Evolutionary conservation across 257 asterid species (phyloP).

Genomic region (Catharanthus roseus): DNA sequence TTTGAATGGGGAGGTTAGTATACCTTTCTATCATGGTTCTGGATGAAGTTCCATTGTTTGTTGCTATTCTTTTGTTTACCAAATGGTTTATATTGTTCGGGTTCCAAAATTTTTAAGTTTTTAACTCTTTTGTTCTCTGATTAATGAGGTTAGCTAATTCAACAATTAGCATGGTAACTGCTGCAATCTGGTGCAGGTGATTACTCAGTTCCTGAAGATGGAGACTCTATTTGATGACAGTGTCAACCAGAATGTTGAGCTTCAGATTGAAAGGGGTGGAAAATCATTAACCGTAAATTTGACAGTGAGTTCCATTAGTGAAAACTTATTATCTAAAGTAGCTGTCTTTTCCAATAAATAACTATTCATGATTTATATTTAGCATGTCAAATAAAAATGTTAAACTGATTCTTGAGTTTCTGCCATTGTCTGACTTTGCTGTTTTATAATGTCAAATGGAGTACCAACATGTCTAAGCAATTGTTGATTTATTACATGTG

Average conservation of each 20-base stretch:
- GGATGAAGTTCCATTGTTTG: not conserved
- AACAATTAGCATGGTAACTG: conserved; percentile 17
- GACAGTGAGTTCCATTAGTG: conserved; percentile 42
- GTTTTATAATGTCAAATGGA: not conserved
- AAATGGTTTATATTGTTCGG: not conserved
- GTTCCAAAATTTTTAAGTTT: not conserved
- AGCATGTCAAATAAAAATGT: not conserved
- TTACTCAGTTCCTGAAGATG: conserved; percentile 87
- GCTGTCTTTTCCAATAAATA: not conserved
- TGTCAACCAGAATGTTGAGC: conserved; percentile 66
- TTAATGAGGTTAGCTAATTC: not conserved
- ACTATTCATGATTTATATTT: not conserved
- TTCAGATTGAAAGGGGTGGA: conserved; percentile 98
- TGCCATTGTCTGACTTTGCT: not conserved
- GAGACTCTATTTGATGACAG: conserved; percentile 88
- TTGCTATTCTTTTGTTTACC: not conserved
- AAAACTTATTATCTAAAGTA: not conserved
- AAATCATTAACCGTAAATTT: conserved; percentile 64
- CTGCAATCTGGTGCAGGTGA: conserved; percentile 54
- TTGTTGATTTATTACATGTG: too few species aligned
- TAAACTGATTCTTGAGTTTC: not conserved
- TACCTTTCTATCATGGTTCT: conserved; percentile 8
- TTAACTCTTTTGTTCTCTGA: not conserved
- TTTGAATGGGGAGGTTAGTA: conserved; percentile 84
- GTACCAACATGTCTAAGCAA: too few species aligned